A percentile compares a stretch with the other conserved stretches of the same genome.
Conservation (phyloP, 169 alveolate genomes). For the Condylostoma magnum region DNA sequence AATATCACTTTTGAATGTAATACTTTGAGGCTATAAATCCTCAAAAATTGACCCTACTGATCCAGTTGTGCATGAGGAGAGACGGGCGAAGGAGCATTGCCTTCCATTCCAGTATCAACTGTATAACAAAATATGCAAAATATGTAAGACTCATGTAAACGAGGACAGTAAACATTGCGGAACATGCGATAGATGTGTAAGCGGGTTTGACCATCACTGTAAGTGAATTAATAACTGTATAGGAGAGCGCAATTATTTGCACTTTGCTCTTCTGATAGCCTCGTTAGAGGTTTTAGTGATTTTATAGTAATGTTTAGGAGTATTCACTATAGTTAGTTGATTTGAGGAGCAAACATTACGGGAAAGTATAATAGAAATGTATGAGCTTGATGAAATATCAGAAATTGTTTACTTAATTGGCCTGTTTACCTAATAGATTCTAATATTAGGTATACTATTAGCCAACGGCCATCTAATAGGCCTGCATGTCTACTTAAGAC, state of each 20-base stretch:
- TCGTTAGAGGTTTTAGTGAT: background rate
- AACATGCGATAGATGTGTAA: slow-evolving; percentile 40
- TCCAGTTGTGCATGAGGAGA: slow-evolving; percentile 26
- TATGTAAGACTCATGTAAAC: slow-evolving; percentile 42
- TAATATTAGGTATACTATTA: too few relatives aligned
- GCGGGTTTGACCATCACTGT: slow-evolving; percentile 45
- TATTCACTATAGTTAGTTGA: background rate
- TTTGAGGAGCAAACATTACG: background rate
- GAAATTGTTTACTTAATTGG: background rate
- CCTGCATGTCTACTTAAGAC: slow-evolving; percentile 14
- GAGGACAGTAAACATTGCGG: slow-evolving; percentile 49
- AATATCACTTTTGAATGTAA: too few relatives aligned
- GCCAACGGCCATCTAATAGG: background rate
- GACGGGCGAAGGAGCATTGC: background rate
- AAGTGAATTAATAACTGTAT: slow-evolving; percentile 61
- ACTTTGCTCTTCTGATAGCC: slow-evolving; percentile 17
- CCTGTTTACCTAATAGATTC: too few relatives aligned
- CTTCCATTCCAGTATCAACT: background rate
- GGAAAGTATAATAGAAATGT: background rate
- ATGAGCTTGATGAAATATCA: too few relatives aligned
- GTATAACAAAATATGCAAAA: slow-evolving; percentile 30
- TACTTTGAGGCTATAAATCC: too few relatives aligned
- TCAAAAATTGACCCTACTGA: slow-evolving; percentile 39
- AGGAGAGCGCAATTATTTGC: slow-evolving; percentile 43
- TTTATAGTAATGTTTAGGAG: too few relatives aligned